Evolutionary conservation across 2,329 filamentous ascomycete genomes (phyloP), one percentile per base, ranked within the genome.

Genomic region (Xylariaceae sp.): DNA sequence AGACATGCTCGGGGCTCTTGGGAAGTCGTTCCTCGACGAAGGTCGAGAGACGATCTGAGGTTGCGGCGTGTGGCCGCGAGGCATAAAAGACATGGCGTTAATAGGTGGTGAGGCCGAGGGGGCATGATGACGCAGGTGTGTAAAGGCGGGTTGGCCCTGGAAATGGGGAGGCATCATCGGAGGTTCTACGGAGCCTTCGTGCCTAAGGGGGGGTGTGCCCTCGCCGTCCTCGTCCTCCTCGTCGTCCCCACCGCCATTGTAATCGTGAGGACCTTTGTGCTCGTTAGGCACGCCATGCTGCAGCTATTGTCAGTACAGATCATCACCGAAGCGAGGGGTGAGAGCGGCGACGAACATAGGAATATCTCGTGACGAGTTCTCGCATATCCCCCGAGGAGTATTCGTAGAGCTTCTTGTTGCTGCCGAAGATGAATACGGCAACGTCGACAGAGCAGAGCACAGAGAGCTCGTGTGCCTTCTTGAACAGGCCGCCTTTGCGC

Each of bases 381-480:
- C 82, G 82, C 75, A 98, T 94, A 59, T 95, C 87, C 49, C 78
- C 72, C 13, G 90, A 96, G 10, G 89, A 96, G 60, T 94, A 98
- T 61, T 98, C 88, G 63, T 96, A 95, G 17, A 98, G 74, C 67
- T 96, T 96, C 73, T 96, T 98, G 64, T 98, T 98, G 65, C 86
- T 89, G 44, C 90, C 90, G 56, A 96, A 96, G 53, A 98, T 95
- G 60, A 98, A 92, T 54, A 98, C 92, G 25, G 92, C 92, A 48
- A 98, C 92, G 60, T 98, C 92, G 58, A 98, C 92, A 24, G 89
- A 95, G 61, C 92, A 98, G 43, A 98, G 81, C 29, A 98, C 92
- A 33, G 90, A 94, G 33, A 98, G 75, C 72, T 98, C 92, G 61
- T 98, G 89, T 34, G 92, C 92, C 76, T 98, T 98, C 71, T 98